phyloP scores from a whole-genome alignment of 768 basidiomycete genomes.

The Hydnum rufescens region DNA sequence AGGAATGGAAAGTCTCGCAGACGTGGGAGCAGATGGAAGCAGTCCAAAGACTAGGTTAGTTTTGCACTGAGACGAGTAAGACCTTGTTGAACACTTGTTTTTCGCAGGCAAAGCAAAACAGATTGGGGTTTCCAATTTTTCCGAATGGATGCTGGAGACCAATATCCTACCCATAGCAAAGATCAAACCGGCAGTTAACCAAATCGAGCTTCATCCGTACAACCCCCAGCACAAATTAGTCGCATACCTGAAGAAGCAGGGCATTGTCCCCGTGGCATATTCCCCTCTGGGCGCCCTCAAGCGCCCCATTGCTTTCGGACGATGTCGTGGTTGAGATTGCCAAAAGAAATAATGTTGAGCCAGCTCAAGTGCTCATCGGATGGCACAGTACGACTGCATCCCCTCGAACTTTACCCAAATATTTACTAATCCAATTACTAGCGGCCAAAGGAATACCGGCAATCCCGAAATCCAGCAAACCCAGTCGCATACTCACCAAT shows the following conservation, averaged over 20 bases:
- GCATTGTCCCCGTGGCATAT: conserved; percentile 57
- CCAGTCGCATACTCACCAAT: conserved; percentile 30
- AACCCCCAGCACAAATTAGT: conserved; percentile 48
- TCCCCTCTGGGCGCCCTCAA: conserved; percentile 55
- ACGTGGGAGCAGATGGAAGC: conserved; percentile 68
- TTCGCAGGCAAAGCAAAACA: conserved; percentile 46
- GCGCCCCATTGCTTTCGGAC: conserved; percentile 43
- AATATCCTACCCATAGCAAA: conserved; percentile 1
- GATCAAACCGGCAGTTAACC: conserved; percentile 7
- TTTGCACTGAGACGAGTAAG: neutral
- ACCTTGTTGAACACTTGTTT: neutral
- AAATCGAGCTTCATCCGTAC: conserved; percentile 55
- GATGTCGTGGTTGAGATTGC: conserved; percentile 41
- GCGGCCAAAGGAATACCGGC: conserved; percentile 50
- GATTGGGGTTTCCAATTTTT: conserved; percentile 31
- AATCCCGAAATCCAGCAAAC: conserved; percentile 59
- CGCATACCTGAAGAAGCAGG: conserved; percentile 37
- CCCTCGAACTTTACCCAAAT: neutral
- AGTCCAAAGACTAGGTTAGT: conserved; percentile 31
- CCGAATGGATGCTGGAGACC: conserved; percentile 5
- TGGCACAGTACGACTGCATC: conserved; percentile 6
- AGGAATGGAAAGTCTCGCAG: conserved; percentile 49
- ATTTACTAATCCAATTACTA: conserved; percentile 13
- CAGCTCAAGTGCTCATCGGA: conserved; percentile 17
- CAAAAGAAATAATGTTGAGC: conserved; percentile 30